phyloP scores from a whole-genome alignment of 23 red algal genomes.

The Gracilariopsis chorda region DNA sequence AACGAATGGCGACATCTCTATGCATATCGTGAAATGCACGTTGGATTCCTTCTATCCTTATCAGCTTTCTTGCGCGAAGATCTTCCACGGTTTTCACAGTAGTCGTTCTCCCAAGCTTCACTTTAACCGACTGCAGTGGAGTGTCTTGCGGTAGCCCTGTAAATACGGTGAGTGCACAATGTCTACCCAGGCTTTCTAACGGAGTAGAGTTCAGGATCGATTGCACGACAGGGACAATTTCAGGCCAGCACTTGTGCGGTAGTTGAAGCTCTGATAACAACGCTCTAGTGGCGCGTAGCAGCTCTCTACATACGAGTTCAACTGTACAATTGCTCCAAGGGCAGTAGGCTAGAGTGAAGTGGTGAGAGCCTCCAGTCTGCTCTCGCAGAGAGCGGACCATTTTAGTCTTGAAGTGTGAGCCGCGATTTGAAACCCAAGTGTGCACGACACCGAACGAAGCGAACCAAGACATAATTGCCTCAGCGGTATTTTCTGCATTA shows the following conservation, averaged over 20 bases:
- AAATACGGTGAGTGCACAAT: background rate
- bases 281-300: background rate
- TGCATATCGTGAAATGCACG: background rate
- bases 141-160: background rate
- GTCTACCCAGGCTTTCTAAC: background rate
- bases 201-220: background rate
- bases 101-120: background rate
- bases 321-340: conserved; percentile 39
- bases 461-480: background rate
- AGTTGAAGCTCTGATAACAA: background rate
- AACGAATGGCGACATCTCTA: background rate
- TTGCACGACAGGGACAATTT: background rate
- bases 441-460: background rate
- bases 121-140: background rate
- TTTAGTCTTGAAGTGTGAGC: conserved; percentile 16
- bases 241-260: background rate
- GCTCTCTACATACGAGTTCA: conserved; percentile 1
- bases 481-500: background rate
- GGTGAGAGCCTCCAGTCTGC: background rate
- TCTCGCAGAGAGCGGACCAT: background rate
- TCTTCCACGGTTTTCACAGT: background rate
- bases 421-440: conserved; percentile 3
- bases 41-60: no score
- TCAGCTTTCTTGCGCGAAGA: no score
- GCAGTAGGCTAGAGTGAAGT: conserved; percentile 36